Percentiles rank a stretch among this genome's conserved stretches.
Conservation (phyloP, 495 filamentous ascomycete species). For the Neurospora sp. region DNA sequence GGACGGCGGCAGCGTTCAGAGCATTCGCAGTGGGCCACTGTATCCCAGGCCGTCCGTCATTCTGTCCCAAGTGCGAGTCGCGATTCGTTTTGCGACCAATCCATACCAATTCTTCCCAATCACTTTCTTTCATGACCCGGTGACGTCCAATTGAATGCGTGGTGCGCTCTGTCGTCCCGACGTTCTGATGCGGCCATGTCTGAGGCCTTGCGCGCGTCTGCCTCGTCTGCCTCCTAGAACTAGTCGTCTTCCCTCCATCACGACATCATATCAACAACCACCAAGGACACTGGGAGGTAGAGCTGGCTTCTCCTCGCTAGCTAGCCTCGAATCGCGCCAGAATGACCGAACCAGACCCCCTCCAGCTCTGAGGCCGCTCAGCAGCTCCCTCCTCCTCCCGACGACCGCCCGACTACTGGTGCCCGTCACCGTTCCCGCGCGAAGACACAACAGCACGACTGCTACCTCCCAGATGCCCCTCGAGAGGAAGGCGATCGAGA, state of each 20-base stretch:
- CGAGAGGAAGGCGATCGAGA: constrained; percentile 28
- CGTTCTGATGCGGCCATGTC: constrained; percentile 25
- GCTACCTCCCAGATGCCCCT: constrained; percentile 1
- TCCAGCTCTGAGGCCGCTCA: neutral
- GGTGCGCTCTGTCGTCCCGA: constrained; percentile 13
- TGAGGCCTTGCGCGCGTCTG: constrained; percentile 5
- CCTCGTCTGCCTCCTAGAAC: constrained; percentile 9
- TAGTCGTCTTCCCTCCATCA: neutral
- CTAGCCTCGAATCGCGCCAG: neutral
- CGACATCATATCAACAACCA: neutral
- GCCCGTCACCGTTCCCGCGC: neutral
- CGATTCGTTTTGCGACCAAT: neutral
- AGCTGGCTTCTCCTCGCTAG: neutral
- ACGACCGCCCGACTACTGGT: neutral
- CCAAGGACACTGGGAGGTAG: neutral
- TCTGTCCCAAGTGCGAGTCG: neutral
- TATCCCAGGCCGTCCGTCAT: neutral
- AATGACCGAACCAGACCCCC: neutral
- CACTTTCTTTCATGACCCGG: constrained; percentile 5
- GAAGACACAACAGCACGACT: neutral
- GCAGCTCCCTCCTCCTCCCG: neutral
- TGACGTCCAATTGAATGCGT: constrained; percentile 20
- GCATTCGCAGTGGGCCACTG: neutral
- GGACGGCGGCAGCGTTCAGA: neutral
- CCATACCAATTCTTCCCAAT: neutral